These are phyloP conservation scores for Mycosphaerella arachidis DNA, from an alignment of 2,329 filamentous ascomycete genomes.

Conservation along the genomic window DNA sequence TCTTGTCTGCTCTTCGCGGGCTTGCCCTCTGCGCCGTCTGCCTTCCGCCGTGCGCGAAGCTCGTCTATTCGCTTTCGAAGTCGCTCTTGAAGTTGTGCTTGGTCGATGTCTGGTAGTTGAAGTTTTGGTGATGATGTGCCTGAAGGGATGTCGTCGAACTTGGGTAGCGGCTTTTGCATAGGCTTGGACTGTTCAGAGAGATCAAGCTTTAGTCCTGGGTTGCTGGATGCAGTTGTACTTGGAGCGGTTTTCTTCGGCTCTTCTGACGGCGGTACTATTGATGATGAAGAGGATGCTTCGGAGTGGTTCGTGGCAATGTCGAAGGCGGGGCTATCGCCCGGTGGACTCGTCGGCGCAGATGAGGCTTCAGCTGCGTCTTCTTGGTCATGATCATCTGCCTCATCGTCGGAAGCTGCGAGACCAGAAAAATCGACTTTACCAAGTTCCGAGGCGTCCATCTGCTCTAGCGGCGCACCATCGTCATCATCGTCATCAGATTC, in stretches of 20 bases:
- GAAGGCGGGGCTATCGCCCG: constrained; percentile 38
- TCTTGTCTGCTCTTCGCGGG: constrained; percentile 83
- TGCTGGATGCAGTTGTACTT: constrained; percentile 15
- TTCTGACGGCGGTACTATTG: constrained; percentile 37
- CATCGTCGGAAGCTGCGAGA: constrained; percentile 21
- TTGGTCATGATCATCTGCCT: constrained; percentile 24
- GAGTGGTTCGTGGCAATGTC: constrained; percentile 38
- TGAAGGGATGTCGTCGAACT: constrained; percentile 17
- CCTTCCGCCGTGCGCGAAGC: constrained; percentile 79
- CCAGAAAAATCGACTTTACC: constrained; percentile 33
- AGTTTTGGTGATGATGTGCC: constrained; percentile 33
- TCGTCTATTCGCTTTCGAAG: constrained; percentile 79
- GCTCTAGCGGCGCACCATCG: constrained; percentile 25
- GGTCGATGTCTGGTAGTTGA: constrained; percentile 57
- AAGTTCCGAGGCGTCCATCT: constrained; percentile 24
- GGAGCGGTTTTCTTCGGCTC: constrained; percentile 11
- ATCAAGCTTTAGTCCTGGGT: constrained; percentile 20
- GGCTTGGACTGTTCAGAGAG: constrained; percentile 20
- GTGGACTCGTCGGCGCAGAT: constrained; percentile 35
- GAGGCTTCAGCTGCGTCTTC: constrained; percentile 30
- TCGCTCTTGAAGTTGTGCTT: constrained; percentile 69
- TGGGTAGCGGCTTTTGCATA: constrained; percentile 23
- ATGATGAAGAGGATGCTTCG: constrained; percentile 45
- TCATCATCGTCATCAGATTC: constrained; percentile 22
- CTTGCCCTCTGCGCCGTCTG: constrained; percentile 75